Evolutionary conservation across 345 rosid species (phyloP).

Genomic region (Garcia nutans): DNA sequence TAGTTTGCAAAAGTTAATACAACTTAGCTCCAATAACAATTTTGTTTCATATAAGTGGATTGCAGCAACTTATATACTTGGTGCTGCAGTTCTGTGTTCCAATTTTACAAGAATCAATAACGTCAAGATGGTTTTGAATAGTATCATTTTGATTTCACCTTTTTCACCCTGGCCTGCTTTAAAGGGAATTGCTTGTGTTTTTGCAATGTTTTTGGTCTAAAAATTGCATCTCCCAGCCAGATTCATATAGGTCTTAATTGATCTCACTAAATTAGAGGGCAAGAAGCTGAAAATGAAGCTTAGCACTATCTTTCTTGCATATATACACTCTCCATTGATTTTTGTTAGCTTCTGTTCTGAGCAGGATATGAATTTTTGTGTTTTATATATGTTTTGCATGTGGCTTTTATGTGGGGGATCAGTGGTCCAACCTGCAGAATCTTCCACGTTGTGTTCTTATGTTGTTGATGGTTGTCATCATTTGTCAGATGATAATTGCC

Average conservation of each 20-base stretch:
- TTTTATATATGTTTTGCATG: background rate
- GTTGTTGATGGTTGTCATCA: background rate
- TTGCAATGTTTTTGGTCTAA: background rate
- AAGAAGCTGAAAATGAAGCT: background rate
- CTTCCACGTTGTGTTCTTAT: background rate
- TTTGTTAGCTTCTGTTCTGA: background rate
- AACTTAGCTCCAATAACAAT: background rate
- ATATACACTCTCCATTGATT: background rate
- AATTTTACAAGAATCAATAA: background rate
- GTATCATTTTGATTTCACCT: background rate
- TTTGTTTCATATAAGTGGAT: background rate
- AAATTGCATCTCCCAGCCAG: background rate
- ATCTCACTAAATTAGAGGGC: background rate
- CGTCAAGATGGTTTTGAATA: background rate
- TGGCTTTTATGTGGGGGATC: background rate
- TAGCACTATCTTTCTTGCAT: background rate
- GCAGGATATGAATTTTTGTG: background rate
- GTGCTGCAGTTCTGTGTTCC: background rate
- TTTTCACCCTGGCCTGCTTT: background rate
- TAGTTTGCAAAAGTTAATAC: background rate
- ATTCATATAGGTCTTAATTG: too few species aligned
- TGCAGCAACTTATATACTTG: background rate
- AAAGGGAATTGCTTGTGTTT: background rate
- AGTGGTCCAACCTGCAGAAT: background rate
- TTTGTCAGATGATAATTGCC: background rate